A percentile compares a stretch with the other conserved stretches of the same genome.
These are phyloP conservation scores for Phytophthora vignae DNA, from an alignment of 352 stramenopile genomes.

Conservation along the genomic window DNA sequence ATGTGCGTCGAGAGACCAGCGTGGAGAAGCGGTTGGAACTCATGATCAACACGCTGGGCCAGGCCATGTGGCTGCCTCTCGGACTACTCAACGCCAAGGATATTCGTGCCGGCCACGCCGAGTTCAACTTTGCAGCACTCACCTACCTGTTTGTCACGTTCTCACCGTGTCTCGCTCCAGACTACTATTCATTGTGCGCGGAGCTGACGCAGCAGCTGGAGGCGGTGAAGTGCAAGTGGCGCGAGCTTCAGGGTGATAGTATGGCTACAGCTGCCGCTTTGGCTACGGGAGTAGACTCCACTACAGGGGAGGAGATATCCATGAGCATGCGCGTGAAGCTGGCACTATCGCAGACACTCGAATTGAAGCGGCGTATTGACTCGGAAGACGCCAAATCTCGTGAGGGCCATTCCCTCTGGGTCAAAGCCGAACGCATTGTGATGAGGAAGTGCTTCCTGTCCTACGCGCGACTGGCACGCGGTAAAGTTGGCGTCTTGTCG, in stretches of 20 bases:
- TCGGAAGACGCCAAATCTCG: constrained; percentile 61
- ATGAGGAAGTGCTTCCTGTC: constrained; percentile 83
- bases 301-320: constrained; percentile 36
- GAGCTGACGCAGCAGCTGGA: constrained; percentile 68
- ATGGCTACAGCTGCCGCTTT: constrained; percentile 1
- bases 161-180: constrained; percentile 62
- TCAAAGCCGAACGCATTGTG: constrained; percentile 75
- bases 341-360: constrained; percentile 70
- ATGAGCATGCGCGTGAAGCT: constrained; percentile 74
- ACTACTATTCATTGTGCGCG: constrained; percentile 53
- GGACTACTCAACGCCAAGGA: constrained; percentile 73
- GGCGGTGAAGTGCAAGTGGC: constrained; percentile 64
- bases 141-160: constrained; percentile 76
- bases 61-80: constrained; percentile 75
- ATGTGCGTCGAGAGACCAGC: constrained; percentile 57
- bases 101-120: constrained; percentile 69
- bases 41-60: constrained; percentile 74
- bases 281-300: background rate
- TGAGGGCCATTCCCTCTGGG: constrained; percentile 74
- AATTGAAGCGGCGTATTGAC: constrained; percentile 78
- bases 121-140: constrained; percentile 82
- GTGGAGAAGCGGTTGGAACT: constrained; percentile 71
- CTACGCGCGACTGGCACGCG: constrained; percentile 65
- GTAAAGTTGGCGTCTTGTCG: constrained; percentile 68
- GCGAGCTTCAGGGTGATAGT: constrained; percentile 53